A percentile compares a stretch with the other conserved stretches of the same genome.
Evolutionary conservation across 495 filamentous ascomycete genomes (phyloP).

Genomic region (Penicillium macrosclerotiorum): DNA sequence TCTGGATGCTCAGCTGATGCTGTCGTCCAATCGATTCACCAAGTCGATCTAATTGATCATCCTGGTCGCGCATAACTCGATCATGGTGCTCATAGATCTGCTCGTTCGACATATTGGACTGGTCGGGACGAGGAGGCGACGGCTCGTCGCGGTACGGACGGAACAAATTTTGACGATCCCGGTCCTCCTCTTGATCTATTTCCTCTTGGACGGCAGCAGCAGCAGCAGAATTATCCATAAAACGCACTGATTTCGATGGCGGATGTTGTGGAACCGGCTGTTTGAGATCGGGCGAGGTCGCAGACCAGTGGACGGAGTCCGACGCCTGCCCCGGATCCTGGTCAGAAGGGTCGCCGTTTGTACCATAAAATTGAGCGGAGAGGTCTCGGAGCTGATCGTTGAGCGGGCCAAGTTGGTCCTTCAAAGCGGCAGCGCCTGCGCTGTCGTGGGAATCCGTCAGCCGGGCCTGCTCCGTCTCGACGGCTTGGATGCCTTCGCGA

Average conservation of each 20-base stretch:
- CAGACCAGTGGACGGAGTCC: conserved; percentile 58
- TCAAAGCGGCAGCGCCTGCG: conserved; percentile 55
- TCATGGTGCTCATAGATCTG: conserved; percentile 86
- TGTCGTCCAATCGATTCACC: conserved; percentile 87
- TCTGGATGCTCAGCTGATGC: conserved; percentile 89
- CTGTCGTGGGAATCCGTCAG: conserved; percentile 60
- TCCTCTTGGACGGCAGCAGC: conserved; percentile 35
- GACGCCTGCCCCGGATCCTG: conserved; percentile 62
- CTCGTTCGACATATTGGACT: conserved; percentile 68
- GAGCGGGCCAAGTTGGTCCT: conserved; percentile 65
- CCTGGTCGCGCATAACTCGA: conserved; percentile 77
- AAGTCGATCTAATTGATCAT: conserved; percentile 85
- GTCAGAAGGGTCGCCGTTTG: conserved; percentile 53
- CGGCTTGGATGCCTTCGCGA: conserved; percentile 72
- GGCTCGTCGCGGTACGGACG: conserved; percentile 61
- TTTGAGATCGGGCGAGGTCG: conserved; percentile 41
- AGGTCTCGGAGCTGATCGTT: conserved; percentile 58
- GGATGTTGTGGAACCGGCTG: conserved; percentile 48
- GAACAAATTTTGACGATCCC: conserved; percentile 61
- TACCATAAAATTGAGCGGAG: conserved; percentile 60
- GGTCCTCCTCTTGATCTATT: conserved; percentile 47
- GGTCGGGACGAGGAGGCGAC: conserved; percentile 59
- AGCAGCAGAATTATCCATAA: conserved; percentile 64
- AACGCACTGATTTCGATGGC: conserved; percentile 80
- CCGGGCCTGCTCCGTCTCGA: conserved; percentile 65